Evolutionary conservation across 441 rosid species (phyloP), one percentile per base, ranked within the genome.

Genomic region (Viola pubescens): DNA sequence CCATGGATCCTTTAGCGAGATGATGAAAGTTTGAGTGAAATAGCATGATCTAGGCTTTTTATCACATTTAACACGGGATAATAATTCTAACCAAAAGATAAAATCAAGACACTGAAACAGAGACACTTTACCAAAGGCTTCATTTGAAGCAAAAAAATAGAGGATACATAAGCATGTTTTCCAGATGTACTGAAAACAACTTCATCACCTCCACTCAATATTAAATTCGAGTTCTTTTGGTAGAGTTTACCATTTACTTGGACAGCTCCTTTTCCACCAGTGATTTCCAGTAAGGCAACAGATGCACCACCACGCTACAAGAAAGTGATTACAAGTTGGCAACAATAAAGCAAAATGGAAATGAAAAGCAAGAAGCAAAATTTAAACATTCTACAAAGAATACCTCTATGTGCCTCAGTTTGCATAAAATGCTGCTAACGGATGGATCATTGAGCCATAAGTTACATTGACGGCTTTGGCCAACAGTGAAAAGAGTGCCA

Each of bases 161-260:
- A 94, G 97, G 99, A 94, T 94, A 94, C 99, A 64, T 94, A 94
- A 66, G 99, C 83, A 79, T 94, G 94, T 71, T 81, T 84, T 44
- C 83, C 92, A 6, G 84, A 57, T 50, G 75, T 57, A 64, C 80
- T 79, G 69, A 94, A 94, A 75, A 91, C 73, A 72, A 94, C 78
- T 73, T 94, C 98, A 71, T 94, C 99, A 6, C 99, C 99, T 66
- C 92, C 97, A 42, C 77, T 79, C 38, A 94, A 69, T 51, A 78
- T 66, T 60, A 84, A 73, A 48, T 61, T 63, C 39, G 79, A 34
- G 38, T 70, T 75, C 77, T 85, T 88, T 13, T 71, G 77, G 77
- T 72, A 73, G 48, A 54, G 50, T 79, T 77, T 86, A 49, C 95
- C 92, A 65, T 94, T 94, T 58, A 94, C 96, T 62, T 83, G 94